A percentile compares a stretch with the other conserved stretches of the same genome.
phyloP scores from a whole-genome alignment of 192 early-diverging fungal genomes.

The Linnemannia elongata region DNA sequence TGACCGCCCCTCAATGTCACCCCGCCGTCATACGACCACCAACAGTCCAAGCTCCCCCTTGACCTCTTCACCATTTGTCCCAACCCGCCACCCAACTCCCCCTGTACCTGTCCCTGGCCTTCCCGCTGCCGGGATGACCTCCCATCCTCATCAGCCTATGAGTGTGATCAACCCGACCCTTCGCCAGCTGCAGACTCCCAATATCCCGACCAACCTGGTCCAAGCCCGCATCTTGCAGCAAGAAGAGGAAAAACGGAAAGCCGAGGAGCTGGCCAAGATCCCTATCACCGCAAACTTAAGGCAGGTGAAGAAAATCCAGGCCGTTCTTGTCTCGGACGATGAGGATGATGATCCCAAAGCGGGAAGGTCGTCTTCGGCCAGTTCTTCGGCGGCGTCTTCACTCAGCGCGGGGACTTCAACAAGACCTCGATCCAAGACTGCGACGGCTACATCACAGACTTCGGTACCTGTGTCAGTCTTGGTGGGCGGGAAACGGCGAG shows the following conservation, averaged over 20 bases:
- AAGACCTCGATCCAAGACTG: constrained; percentile 29
- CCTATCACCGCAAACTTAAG: constrained; percentile 52
- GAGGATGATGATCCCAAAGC: constrained; percentile 24
- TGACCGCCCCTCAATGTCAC: constrained; percentile 27
- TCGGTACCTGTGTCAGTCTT: constrained; percentile 18
- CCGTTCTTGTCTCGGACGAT: constrained; percentile 39
- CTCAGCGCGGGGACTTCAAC: background rate
- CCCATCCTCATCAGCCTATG: constrained; percentile 17
- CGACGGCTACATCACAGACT: constrained; percentile 13
- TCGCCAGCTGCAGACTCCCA: constrained; percentile 46
- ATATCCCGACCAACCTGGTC: constrained; percentile 49
- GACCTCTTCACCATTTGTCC: constrained; percentile 15
- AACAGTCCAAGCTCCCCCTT: constrained; percentile 1
- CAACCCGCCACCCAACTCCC: background rate
- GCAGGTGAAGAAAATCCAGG: constrained; percentile 52
- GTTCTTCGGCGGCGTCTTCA: background rate
- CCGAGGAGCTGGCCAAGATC: constrained; percentile 52
- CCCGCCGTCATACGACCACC: constrained; percentile 51
- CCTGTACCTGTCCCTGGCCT: constrained; percentile 9
- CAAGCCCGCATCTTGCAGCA: constrained; percentile 51
- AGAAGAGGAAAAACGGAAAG: constrained; percentile 33
- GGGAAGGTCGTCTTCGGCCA: background rate
- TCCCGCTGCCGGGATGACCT: background rate
- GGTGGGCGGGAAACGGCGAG: constrained; percentile 39
- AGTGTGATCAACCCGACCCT: constrained; percentile 42